Evolutionary conservation across 371 early-diverging fungal species (phyloP), one percentile per base, ranked within the genome.

Genomic region (Circinella minor): DNA sequence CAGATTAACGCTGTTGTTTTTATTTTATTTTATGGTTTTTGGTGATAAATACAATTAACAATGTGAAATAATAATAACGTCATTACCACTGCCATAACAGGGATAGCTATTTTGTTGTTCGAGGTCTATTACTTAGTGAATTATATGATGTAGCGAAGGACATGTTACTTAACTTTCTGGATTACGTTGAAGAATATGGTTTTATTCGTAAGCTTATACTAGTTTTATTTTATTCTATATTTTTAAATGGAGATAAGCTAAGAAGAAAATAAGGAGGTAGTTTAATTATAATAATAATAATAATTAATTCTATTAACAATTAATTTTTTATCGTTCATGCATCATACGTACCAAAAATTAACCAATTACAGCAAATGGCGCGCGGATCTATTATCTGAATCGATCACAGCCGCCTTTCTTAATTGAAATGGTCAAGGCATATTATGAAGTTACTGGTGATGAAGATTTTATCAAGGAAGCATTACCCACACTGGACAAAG

Each of bases 401-500:
- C 86, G 97, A 63, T 93, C 95, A 5, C 96, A 96, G 70, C 96
- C 96, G 14, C 98, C 98, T n/a, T 77, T 94, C 39, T 73, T 95
- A 15, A 76, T 86, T 15, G 87, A 84, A 55, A 94, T 94, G 94
- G 90, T 94, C 43, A 74, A 86, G 63, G 69, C 78, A 13, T 92
- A 90, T 68, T 82, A 83, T 69, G 80, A 87, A 61, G 71, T 69
- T 15, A 90, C 92, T 0, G 71, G 80, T 1, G 92, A 92, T 66
- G 36, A 63, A 36, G 76, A 70, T 0, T 81, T 92, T 51, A 71
- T 92, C 27, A 48, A 57, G 2, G 62, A 74, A 1, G 89, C 88
- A 0, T 70, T 91, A 37, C 88, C 89, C 5, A 65, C 73, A 34
- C 71, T 94, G 48, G 83, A 85, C 43, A 85, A 83, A 55, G 96